Conservation (phyloP, 2,329 filamentous ascomycete genomes). For the Arthrobotrys megalospora region DNA sequence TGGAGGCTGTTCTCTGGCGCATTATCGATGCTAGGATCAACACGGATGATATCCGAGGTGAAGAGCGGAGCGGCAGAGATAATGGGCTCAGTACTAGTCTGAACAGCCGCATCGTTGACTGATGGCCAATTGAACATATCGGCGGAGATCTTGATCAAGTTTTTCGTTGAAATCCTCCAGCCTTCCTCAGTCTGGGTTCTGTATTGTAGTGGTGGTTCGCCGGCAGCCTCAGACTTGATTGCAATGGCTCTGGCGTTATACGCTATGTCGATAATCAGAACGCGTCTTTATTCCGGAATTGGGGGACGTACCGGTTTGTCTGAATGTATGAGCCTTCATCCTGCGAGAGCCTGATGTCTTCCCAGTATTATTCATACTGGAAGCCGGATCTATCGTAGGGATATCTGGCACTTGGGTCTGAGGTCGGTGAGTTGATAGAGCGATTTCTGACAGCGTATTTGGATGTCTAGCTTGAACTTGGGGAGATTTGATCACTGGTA, state of each 20-base stretch:
- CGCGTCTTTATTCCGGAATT: not conserved
- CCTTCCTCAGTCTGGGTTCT: not conserved
- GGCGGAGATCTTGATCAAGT: not conserved
- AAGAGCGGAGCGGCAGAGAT: constrained; percentile 36
- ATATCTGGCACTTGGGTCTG: not conserved
- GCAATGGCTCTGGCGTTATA: constrained; percentile 11
- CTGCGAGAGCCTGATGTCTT: not conserved
- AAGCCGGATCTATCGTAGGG: not conserved
- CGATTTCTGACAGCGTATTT: not conserved
- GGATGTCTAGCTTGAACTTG: not conserved
- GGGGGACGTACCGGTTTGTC: constrained; percentile 21
- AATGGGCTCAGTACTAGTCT: not conserved
- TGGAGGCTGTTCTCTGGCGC: constrained; percentile 5
- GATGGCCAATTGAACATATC: not conserved
- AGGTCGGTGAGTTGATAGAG: no score
- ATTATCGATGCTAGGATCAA: not conserved
- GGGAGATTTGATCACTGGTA: not conserved
- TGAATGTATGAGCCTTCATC: constrained; percentile 19
- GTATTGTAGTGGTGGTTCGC: not conserved
- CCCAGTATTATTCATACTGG: not conserved
- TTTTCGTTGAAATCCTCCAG: not conserved
- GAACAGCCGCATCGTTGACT: not conserved
- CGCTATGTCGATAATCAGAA: not conserved
- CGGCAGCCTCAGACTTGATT: not conserved
- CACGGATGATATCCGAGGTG: constrained; percentile 30